Percentiles rank a stretch among this genome's conserved stretches.
Evolutionary conservation across 768 basidiomycete species (phyloP).

Genomic region (Infundibulicybe gibba): DNA sequence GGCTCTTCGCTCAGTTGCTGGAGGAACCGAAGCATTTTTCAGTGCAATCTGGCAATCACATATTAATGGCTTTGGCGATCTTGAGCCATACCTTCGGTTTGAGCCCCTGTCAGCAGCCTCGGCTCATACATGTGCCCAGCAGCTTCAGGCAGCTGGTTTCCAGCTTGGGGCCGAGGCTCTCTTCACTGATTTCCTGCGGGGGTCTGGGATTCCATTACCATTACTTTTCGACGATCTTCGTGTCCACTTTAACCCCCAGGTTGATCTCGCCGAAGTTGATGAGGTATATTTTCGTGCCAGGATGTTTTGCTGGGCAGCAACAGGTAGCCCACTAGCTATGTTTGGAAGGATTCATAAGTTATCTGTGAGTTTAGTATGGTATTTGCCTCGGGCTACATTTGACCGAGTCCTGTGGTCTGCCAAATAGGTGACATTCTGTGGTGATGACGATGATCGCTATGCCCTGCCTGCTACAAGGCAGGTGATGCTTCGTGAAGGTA

Average conservation of each 20-base stretch:
- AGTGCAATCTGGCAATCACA: not conserved
- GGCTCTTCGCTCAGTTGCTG: not conserved
- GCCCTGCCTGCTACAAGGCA: too few relatives aligned
- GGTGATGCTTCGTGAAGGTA: too few relatives aligned
- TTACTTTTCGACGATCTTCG: not conserved
- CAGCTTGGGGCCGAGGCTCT: too few relatives aligned
- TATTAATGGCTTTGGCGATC: not conserved
- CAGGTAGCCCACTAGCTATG: slow-evolving; percentile 1
- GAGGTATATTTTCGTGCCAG: not conserved
- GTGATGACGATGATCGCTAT: not conserved
- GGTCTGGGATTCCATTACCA: not conserved
- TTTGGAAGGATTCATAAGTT: not conserved
- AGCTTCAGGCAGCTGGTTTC: too few relatives aligned
- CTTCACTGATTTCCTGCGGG: too few relatives aligned
- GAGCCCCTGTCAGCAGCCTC: too few relatives aligned
- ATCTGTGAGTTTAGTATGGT: not conserved
- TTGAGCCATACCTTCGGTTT: too few relatives aligned
- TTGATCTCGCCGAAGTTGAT: not conserved
- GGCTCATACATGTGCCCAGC: too few relatives aligned
- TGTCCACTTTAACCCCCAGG: not conserved
- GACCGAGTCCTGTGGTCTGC: not conserved
- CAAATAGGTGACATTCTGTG: not conserved
- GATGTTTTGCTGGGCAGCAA: slow-evolving; percentile 4
- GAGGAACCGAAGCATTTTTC: slow-evolving; percentile 1
- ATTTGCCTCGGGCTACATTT: not conserved